Percentiles rank a stretch among this genome's conserved stretches.
Conservation (phyloP, 1,139 yeast genomes). For the Hansenula lynferdii region DNA sequence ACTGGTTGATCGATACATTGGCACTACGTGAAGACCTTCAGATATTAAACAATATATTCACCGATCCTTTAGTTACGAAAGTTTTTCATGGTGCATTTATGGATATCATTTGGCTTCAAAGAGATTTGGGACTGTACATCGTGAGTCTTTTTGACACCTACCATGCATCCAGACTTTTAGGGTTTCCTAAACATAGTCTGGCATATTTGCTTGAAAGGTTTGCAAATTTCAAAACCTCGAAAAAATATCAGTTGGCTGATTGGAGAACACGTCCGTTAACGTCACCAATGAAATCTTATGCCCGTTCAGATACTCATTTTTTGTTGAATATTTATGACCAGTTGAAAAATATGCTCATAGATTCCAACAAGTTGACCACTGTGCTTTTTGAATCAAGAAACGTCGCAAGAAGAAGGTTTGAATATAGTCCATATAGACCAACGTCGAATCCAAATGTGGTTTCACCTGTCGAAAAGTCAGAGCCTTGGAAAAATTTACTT, state of each 20-base stretch:
- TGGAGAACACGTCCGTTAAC: constrained; percentile 93
- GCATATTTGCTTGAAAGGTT: constrained; percentile 78
- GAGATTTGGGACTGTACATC: constrained; percentile 88
- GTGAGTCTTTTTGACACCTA: constrained; percentile 91
- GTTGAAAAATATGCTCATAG: constrained; percentile 59
- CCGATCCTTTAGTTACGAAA: constrained; percentile 76
- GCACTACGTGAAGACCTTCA: constrained; percentile 69
- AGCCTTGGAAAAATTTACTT: constrained; percentile 58
- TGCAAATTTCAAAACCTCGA: constrained; percentile 84
- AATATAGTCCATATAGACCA: constrained; percentile 62
- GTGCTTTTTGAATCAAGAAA: constrained; percentile 75
- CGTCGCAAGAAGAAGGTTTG: constrained; percentile 81
- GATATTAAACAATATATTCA: constrained; percentile 65
- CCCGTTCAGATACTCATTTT: constrained; percentile 94
- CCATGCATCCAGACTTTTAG: constrained; percentile 78
- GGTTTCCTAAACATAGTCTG: constrained; percentile 76
- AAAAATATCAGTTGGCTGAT: constrained; percentile 93
- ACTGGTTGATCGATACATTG: constrained; percentile 78
- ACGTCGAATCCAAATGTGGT: constrained; percentile 31
- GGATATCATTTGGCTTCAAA: constrained; percentile 97
- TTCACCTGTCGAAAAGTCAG: constrained; percentile 43
- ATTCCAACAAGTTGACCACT: constrained; percentile 43
- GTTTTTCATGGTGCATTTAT: constrained; percentile 95
- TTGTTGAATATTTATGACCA: constrained; percentile 75
- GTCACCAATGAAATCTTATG: constrained; percentile 74